Evolutionary conservation across 495 filamentous ascomycete genomes (phyloP).

Genomic region (Penicillium parvum): DNA sequence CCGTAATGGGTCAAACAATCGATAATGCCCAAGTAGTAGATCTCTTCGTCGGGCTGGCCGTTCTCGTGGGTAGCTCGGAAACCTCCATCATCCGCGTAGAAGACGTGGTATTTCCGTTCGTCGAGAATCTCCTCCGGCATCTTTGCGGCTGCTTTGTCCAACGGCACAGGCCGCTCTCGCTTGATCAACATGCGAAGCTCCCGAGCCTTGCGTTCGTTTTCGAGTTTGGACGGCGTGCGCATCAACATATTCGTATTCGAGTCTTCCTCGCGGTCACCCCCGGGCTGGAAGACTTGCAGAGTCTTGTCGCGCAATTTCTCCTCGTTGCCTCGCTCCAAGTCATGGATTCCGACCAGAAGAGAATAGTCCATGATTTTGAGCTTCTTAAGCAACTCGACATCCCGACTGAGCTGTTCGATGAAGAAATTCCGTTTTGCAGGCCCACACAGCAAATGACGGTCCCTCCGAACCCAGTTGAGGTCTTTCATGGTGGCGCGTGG

Average conservation of each 20-base stretch:
- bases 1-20: slow-evolving; percentile 96
- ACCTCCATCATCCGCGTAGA: slow-evolving; percentile 92
- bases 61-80: slow-evolving; percentile 92
- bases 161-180: slow-evolving; percentile 82
- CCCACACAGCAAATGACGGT: slow-evolving; percentile 81
- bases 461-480: slow-evolving; percentile 89
- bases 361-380: slow-evolving; percentile 99
- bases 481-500: slow-evolving; percentile 94
- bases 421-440: slow-evolving; percentile 81
- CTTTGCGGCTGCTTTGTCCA: slow-evolving; percentile 74
- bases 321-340: slow-evolving; percentile 82
- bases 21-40: slow-evolving; percentile 97
- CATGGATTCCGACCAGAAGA: slow-evolving; percentile 90
- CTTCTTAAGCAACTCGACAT: slow-evolving; percentile 78
- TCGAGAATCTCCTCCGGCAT: slow-evolving; percentile 86
- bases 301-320: slow-evolving; percentile 95
- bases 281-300: slow-evolving; percentile 90
- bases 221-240: slow-evolving; percentile 90
- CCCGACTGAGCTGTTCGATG: slow-evolving; percentile 78
- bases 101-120: slow-evolving; percentile 64
- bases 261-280: slow-evolving; percentile 60
- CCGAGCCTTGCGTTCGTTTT: slow-evolving; percentile 85
- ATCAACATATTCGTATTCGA: slow-evolving; percentile 60
- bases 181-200: slow-evolving; percentile 91
- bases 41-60: slow-evolving; percentile 77